Conservation (phyloP, 2,329 filamentous ascomycete species). For the Verticillium isaacii region DNA sequence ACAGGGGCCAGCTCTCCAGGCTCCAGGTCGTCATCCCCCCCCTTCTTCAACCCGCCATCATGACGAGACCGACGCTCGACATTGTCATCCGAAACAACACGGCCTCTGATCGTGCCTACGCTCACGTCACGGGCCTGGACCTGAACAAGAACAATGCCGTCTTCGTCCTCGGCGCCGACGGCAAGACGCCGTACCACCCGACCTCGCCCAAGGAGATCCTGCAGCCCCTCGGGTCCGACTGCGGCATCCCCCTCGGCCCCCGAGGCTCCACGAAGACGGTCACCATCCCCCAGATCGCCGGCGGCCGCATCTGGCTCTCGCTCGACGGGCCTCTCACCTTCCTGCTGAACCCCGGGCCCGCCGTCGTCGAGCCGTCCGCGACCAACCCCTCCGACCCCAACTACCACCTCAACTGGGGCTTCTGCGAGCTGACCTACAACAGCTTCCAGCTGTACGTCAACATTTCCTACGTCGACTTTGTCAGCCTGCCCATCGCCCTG, state of each 20-base stretch:
- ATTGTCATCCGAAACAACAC: conserved; percentile 65
- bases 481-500: conserved; percentile 59
- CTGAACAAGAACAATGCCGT: conserved; percentile 54
- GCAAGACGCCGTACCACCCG: conserved; percentile 61
- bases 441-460: conserved; percentile 58
- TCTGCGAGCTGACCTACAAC: conserved; percentile 68
- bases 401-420: conserved; percentile 58
- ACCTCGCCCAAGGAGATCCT: conserved; percentile 47
- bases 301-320: conserved; percentile 69
- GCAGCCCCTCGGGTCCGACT: conserved; percentile 49
- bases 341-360: conserved; percentile 65
- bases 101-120: conserved; percentile 54
- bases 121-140: conserved; percentile 66
- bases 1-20: no score
- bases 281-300: conserved; percentile 65
- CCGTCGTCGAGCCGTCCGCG: conserved; percentile 69
- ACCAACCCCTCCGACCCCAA: conserved; percentile 62
- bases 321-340: conserved; percentile 59
- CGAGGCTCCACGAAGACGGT: conserved; percentile 55
- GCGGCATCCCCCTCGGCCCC: conserved; percentile 58
- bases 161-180: conserved; percentile 62
- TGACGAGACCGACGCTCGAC: conserved; percentile 40
- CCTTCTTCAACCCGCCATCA: conserved; percentile 10
- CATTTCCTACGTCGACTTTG: conserved; percentile 73
- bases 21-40: background rate